Conservation (phyloP, 257 asterid species). For the Linaria vulgaris region DNA sequence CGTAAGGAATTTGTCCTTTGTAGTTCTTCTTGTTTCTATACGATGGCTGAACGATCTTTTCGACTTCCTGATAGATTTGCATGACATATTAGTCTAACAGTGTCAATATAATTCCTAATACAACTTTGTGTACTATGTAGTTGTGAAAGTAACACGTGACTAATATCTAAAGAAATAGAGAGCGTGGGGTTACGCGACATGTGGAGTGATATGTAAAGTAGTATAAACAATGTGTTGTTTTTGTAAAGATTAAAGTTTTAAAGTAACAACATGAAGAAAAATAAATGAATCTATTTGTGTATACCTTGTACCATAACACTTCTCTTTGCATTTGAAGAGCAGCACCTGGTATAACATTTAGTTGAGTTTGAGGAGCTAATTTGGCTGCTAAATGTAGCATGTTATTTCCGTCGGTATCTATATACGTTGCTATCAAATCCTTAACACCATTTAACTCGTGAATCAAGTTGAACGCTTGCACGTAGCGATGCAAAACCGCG, state of each 20-base stretch:
- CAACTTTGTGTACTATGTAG: too few relatives aligned
- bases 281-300: background rate
- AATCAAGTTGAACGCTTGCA: constrained; percentile 31
- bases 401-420: constrained; percentile 28
- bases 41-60: constrained; percentile 29
- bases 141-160: background rate
- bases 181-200: too few relatives aligned
- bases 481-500: constrained; percentile 35
- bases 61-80: constrained; percentile 28
- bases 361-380: constrained; percentile 31
- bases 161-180: too few relatives aligned
- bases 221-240: too few relatives aligned
- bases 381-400: constrained; percentile 39
- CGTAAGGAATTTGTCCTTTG: constrained; percentile 27
- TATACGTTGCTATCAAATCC: constrained; percentile 24
- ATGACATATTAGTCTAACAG: too few relatives aligned
- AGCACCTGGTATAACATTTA: constrained; percentile 31
- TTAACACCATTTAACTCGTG: constrained; percentile 28
- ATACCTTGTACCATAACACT: constrained; percentile 39
- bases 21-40: constrained; percentile 12
- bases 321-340: constrained; percentile 47
- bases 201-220: too few relatives aligned
- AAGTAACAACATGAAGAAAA: background rate
- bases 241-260: background rate
- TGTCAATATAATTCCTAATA: too few relatives aligned